These are phyloP conservation scores for Sophora flavescens DNA, from an alignment of 306 rosid species.

Conservation along the genomic window DNA sequence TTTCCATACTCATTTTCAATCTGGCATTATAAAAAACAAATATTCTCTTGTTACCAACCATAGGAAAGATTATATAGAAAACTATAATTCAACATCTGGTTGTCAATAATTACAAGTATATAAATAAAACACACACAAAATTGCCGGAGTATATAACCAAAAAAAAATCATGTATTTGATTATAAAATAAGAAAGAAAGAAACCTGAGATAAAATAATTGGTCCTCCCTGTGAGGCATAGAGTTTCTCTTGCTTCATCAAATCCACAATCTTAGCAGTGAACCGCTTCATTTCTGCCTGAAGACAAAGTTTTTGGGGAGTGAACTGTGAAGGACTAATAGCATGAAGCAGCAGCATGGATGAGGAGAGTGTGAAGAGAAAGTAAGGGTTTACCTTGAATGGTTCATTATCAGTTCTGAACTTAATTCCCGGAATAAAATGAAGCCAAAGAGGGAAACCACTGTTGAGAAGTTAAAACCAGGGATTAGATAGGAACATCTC, in stretches of 20 bases:
- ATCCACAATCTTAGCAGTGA: constrained; percentile 88
- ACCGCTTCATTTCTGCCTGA: constrained; percentile 93
- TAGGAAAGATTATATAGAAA: constrained; percentile 7
- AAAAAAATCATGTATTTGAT: constrained; percentile 1
- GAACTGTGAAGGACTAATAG: constrained; percentile 10
- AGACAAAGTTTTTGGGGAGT: constrained; percentile 27
- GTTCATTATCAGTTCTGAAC: constrained; percentile 92
- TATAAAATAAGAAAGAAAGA: constrained; percentile 14
- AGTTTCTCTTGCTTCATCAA: constrained; percentile 88
- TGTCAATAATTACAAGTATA: neutral
- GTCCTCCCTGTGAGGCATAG: constrained; percentile 96
- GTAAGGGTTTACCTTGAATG: constrained; percentile 73
- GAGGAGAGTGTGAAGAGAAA: neutral
- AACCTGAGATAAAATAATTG: constrained; percentile 95
- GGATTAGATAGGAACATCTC: constrained; percentile 35
- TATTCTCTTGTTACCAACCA: constrained; percentile 19
- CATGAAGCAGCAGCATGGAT: constrained; percentile 6
- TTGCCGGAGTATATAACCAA: neutral
- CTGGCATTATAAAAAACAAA: constrained; percentile 51
- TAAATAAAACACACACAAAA: neutral
- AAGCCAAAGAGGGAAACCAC: constrained; percentile 98
- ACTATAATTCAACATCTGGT: neutral
- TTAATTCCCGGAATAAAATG: constrained; percentile 83
- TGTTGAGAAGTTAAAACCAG: constrained; percentile 53
- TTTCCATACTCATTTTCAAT: constrained; percentile 96